Evolutionary conservation across 148 eudicot genomes (phyloP).

Genomic region (Nepenthes mirabilis): DNA sequence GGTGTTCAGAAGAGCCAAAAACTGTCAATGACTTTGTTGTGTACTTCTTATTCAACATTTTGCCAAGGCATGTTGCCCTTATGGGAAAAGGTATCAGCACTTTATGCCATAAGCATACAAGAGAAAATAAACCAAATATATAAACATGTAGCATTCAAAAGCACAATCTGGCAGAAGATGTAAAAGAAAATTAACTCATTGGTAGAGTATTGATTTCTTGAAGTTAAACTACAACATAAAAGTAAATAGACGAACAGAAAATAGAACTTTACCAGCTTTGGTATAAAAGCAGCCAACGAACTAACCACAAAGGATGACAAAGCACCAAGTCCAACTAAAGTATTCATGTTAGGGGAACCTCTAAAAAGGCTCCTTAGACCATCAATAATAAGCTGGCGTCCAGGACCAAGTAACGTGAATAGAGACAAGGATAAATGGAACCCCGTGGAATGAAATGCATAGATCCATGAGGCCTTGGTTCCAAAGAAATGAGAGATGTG

Average conservation of each 20-base stretch:
- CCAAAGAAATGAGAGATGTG: conserved; percentile 85
- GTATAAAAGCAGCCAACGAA: conserved; percentile 78
- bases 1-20: no score
- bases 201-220: background rate
- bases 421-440: conserved; percentile 79
- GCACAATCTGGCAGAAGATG: no score
- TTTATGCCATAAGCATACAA: no score
- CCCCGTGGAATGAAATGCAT: conserved; percentile 86
- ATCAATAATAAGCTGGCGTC: conserved; percentile 79
- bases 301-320: conserved; percentile 90
- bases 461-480: conserved; percentile 79
- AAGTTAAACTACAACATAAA: background rate
- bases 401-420: conserved; percentile 88
- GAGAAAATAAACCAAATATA: no score
- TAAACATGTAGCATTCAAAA: no score
- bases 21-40: no score
- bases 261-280: conserved; percentile 56
- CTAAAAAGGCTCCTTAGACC: conserved; percentile 81
- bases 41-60: no score
- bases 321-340: conserved; percentile 99
- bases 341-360: conserved; percentile 97
- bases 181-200: background rate
- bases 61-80: background rate
- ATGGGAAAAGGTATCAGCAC: background rate
- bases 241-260: background rate